Percentiles rank a stretch among this genome's conserved stretches.
Evolutionary conservation across 2,329 filamentous ascomycete species (phyloP).

Genomic region (Penicillium brasilianum): DNA sequence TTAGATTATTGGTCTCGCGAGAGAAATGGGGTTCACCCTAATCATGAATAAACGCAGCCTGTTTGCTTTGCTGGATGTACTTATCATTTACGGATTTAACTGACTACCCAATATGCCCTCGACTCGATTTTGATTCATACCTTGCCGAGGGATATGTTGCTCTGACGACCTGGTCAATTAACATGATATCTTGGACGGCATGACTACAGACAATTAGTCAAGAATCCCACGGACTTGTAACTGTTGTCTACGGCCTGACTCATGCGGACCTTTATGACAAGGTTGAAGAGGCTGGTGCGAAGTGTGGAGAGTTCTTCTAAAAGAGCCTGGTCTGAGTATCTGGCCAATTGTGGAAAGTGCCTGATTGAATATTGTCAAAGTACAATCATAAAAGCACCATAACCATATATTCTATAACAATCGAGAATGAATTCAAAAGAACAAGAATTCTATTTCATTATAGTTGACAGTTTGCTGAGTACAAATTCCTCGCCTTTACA

Average conservation of each 20-base stretch:
- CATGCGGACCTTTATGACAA: conserved; percentile 45
- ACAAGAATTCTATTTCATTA: neutral
- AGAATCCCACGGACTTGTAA: conserved; percentile 43
- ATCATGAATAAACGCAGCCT: neutral
- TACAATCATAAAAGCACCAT: too few species aligned
- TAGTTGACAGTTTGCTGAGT: neutral
- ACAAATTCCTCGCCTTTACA: neutral
- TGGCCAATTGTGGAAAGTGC: too few species aligned
- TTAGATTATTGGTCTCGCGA: conserved; percentile 3
- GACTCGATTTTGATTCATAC: neutral
- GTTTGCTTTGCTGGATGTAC: neutral
- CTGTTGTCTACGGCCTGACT: conserved; percentile 33
- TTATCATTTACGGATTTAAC: neutral
- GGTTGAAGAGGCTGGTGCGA: conserved; percentile 27
- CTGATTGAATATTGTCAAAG: too few species aligned
- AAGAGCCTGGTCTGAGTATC: conserved; percentile 7
- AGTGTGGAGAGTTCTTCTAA: conserved; percentile 25
- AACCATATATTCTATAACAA: too few species aligned
- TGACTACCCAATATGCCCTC: neutral
- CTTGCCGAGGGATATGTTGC: neutral
- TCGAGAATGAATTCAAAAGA: too few species aligned
- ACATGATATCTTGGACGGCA: neutral
- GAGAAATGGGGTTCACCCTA: neutral
- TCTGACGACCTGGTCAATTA: neutral
- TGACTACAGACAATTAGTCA: neutral